Percentiles rank a stretch among this genome's conserved stretches.
These are phyloP conservation scores for Priceomyces carsonii DNA, from an alignment of 805 yeast species.

Conservation along the genomic window DNA sequence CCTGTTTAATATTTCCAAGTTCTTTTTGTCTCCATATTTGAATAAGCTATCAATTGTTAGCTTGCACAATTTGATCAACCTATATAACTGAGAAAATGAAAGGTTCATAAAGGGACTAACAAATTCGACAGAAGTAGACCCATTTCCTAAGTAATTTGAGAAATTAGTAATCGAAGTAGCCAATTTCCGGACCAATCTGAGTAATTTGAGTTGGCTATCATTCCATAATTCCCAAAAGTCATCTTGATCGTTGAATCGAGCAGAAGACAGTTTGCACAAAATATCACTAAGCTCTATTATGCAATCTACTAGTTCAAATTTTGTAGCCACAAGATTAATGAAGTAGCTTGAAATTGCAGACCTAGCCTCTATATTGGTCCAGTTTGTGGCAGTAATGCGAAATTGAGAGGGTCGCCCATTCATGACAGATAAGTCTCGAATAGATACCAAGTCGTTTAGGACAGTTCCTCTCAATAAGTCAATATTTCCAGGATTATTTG, in stretches of 20 bases:
- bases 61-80: slow-evolving; percentile 36
- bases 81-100: slow-evolving; percentile 32
- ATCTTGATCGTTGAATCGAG: slow-evolving; percentile 17
- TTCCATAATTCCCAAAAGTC: slow-evolving; percentile 21
- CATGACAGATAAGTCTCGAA: slow-evolving; percentile 17
- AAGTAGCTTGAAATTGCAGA: slow-evolving; percentile 15
- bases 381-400: slow-evolving; percentile 8
- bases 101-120: slow-evolving; percentile 35
- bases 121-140: slow-evolving; percentile 12
- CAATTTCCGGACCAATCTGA: slow-evolving; percentile 37
- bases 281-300: slow-evolving; percentile 30
- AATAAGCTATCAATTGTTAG: slow-evolving; percentile 33
- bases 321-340: slow-evolving; percentile 28
- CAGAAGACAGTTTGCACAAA: slow-evolving; percentile 10
- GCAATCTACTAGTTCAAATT: slow-evolving; percentile 36
- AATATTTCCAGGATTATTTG: slow-evolving; percentile 7
- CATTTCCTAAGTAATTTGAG: slow-evolving; percentile 30
- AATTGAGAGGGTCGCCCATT: neutral
- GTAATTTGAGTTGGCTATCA: slow-evolving; percentile 42
- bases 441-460: slow-evolving; percentile 14
- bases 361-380: slow-evolving; percentile 2
- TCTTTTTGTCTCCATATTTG: slow-evolving; percentile 14
- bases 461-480: slow-evolving; percentile 14
- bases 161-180: slow-evolving; percentile 27
- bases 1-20: slow-evolving; percentile 28